Evolutionary conservation across 805 yeast species (phyloP).

Genomic region (Pichia deserticola): DNA sequence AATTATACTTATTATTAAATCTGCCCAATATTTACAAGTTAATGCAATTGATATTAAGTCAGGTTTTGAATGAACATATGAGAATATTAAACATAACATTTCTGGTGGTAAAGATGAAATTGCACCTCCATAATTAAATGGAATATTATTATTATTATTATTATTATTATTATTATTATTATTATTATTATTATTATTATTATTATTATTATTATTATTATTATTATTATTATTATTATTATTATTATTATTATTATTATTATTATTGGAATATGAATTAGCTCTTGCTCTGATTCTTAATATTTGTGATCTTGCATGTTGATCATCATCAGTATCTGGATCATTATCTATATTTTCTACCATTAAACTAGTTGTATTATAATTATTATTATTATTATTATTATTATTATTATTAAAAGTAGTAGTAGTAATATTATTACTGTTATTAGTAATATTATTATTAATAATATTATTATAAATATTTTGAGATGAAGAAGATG

Average conservation of each 20-base stretch:
- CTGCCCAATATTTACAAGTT: constrained; percentile 78
- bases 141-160: too few relatives aligned
- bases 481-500: neutral
- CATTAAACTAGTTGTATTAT: neutral
- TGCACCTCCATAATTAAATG: constrained; percentile 22
- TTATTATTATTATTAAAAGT: neutral
- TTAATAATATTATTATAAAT: too few relatives aligned
- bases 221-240: too few relatives aligned
- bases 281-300: constrained; percentile 21
- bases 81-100: constrained; percentile 57
- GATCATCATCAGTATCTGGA: constrained; percentile 29
- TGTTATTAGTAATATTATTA: too few relatives aligned
- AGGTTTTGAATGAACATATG: constrained; percentile 49
- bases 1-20: constrained; percentile 64
- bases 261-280: constrained; percentile 2
- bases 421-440: too few relatives aligned
- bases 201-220: too few relatives aligned
- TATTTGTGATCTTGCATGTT: constrained; percentile 23
- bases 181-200: too few relatives aligned
- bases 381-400: neutral
- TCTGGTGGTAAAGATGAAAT: constrained; percentile 48
- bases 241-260: neutral
- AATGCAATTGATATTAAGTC: constrained; percentile 57
- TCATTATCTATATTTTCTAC: constrained; percentile 20
- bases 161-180: too few relatives aligned